Base-by-base conservation (phyloP, 768 basidiomycete species). In the Lactifluus rugatus region DNA sequence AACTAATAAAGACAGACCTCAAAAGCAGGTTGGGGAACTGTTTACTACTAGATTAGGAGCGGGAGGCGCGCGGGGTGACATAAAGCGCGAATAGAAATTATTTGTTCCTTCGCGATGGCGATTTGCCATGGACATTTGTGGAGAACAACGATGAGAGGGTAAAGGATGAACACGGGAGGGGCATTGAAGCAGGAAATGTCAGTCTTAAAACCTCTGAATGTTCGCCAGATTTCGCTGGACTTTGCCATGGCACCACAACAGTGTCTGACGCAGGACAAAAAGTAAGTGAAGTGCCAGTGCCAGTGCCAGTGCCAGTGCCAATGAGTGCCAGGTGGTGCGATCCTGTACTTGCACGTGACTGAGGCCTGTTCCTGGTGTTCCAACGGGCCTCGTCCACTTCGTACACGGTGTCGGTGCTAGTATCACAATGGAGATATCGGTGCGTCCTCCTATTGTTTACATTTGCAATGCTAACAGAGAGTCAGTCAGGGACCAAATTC, bases 401-500 rank as follows among this genome's bases (percentile, higher is more conserved):
- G n/a, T n/a, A n/a, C n/a, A n/a, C n/a, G n/a, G n/a, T n/a, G n/a
- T n/a, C n/a, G n/a, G n/a, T n/a, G n/a, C n/a, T n/a, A n/a, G n/a
- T n/a, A n/a, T n/a, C n/a, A n/a, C 16, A 17, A 57, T 57, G 56
- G 56, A 57, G 23, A 56, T 56, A 56, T 57, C 56, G 21, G 56
- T 57, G 36, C 56, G 56, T 19, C 56, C 25, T 1, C 8, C 31
- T 17, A 6, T 47, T n/a, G 17, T 19, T 48, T 1, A n/a, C 23
- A 26, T 34, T 36, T 13, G 11, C 48, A 23, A 58, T 44, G 28
- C 56, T 71, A 49, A 68, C 66, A 58, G 56, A 32, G 56, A 45
- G 66, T 69, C 73, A 85, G 83, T 72, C 67, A 89, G 86, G 83
- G 80, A 54, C 77, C 85, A 57, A 90, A 90, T 73, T 70, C 79